Evolutionary conservation across 2,329 filamentous ascomycete genomes (phyloP).

Genomic region (Periconia sp.): DNA sequence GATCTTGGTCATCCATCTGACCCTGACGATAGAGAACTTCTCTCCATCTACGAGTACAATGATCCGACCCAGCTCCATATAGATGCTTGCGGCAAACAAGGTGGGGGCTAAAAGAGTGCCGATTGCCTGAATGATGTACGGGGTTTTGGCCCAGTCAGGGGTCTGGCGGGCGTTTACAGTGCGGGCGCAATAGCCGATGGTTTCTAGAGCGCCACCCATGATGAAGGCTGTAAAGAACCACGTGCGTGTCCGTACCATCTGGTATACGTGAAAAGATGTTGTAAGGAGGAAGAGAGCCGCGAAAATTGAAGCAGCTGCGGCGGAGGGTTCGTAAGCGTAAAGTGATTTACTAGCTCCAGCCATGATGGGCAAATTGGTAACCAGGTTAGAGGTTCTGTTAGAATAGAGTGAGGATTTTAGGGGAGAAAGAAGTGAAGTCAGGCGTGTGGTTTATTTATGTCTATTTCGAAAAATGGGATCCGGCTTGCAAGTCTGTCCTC

Average conservation of each 20-base stretch:
- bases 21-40: constrained; percentile 47
- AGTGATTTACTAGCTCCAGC: too few species aligned
- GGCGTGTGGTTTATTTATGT: too few species aligned
- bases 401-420: too few species aligned
- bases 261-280: constrained; percentile 50
- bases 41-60: constrained; percentile 45
- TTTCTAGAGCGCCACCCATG: constrained; percentile 56
- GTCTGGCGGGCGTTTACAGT: constrained; percentile 40
- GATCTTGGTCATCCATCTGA: constrained; percentile 55
- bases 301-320: constrained; percentile 56
- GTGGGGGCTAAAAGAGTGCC: constrained; percentile 50
- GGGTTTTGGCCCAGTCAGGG: constrained; percentile 29
- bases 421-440: too few species aligned
- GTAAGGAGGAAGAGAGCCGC: constrained; percentile 51
- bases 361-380: too few species aligned
- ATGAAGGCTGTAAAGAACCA: constrained; percentile 55
- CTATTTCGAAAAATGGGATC: too few species aligned
- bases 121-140: constrained; percentile 48
- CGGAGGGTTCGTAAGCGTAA: constrained; percentile 49
- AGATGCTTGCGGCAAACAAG: constrained; percentile 52
- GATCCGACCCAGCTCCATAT: constrained; percentile 51
- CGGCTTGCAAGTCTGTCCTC: too few species aligned
- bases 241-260: constrained; percentile 14
- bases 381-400: too few species aligned
- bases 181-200: constrained; percentile 58